Evolutionary conservation across 2,329 filamentous ascomycete species (phyloP), one percentile per base, ranked within the genome.

Genomic region (Endocalyx cinctus): DNA sequence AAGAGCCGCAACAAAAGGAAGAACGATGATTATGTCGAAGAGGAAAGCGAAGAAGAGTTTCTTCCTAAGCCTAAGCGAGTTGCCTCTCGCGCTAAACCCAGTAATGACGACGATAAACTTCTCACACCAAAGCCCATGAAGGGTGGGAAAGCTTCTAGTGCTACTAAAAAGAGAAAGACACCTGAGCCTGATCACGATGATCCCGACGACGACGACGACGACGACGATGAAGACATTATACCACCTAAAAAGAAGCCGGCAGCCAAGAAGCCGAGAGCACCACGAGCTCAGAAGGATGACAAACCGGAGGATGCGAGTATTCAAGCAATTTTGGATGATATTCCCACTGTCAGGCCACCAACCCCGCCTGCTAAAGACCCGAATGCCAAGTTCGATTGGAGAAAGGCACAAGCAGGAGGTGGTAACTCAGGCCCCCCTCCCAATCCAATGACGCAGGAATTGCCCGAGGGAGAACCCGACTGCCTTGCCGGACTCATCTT

Each of bases 401-500:
- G 76, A 45, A 82, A 80, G 51, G 69, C 67, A 17, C 64, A 58
- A 38, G 59, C 69, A 48, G 70, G 77, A 35, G 77, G 74, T 12
- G 77, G 69, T 37, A 82, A 76, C 55, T 65, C 77, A 12, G 74
- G 77, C 3, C 76, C 79, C 14, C 77, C 86, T 13, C 75, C 77
- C 6, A 73, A 74, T 30, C 69, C 75, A 15, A 79, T 78, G 10
- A 65, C 72, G 8, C 77, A 70, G 18, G 87, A 94, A 12, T 65
- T 96, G 31, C 92, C 92, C 1, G 74, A 77, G 14, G 92, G 92
- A 6, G 80, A 81, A 33, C 86, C 92, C 10, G 94, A 96, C 48
- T 98, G 92, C 55, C 74, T 98, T 35, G 81, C 82, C 34, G 92
- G 94, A 0, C 70, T 97, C 35, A 84, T 79, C 0, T 98, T 98